Conservation (phyloP, 352 stramenopile species). For the Plasmopara muralis region DNA sequence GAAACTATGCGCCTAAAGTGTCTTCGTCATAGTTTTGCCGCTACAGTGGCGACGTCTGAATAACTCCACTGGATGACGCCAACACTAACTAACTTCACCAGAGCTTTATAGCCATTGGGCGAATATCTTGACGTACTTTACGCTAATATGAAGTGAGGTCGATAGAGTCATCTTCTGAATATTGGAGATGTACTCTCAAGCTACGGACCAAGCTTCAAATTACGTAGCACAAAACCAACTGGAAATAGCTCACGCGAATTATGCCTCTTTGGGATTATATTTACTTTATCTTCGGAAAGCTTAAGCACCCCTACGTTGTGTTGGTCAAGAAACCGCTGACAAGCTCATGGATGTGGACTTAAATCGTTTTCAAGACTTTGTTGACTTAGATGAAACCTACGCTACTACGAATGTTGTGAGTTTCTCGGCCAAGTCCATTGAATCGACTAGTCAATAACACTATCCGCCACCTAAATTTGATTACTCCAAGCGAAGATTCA, state of each 20-base stretch:
- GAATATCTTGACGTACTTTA: background rate
- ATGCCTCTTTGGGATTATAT: background rate
- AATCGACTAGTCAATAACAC: slow-evolving; percentile 1
- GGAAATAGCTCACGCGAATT: background rate
- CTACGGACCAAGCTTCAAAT: background rate
- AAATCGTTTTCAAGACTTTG: slow-evolving; percentile 6
- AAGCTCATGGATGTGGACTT: background rate
- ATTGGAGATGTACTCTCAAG: too few relatives aligned
- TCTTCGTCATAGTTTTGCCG: background rate
- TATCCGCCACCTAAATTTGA: background rate
- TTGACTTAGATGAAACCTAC: background rate
- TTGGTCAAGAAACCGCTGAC: background rate
- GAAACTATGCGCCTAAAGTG: background rate
- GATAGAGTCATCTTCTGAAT: too few relatives aligned
- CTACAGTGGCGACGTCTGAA: background rate
- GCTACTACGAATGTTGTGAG: background rate
- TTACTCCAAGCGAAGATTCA: background rate
- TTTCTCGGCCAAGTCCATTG: slow-evolving; percentile 1
- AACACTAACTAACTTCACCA: background rate
- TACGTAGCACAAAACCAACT: background rate
- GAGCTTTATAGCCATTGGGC: background rate
- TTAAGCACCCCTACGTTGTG: background rate
- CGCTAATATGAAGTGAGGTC: too few relatives aligned
- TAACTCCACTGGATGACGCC: background rate
- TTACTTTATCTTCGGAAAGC: background rate